These are phyloP conservation scores for Geotrichum fermentans DNA, from an alignment of 1,139 yeast species.

Conservation along the genomic window DNA sequence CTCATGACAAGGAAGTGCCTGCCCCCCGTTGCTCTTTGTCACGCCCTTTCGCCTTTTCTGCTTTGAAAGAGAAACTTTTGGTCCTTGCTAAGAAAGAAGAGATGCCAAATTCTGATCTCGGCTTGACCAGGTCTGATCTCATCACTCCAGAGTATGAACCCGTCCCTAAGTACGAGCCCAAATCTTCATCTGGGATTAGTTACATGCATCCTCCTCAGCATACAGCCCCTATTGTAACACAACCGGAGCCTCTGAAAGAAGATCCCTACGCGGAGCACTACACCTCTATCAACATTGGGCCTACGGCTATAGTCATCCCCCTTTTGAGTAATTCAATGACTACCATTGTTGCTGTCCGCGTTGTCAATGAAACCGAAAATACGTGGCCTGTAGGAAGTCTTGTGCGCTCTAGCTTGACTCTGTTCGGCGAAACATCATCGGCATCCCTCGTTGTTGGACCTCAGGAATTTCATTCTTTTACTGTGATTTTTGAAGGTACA, in stretches of 20 bases:
- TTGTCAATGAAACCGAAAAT: background rate
- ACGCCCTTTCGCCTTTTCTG: too few species aligned
- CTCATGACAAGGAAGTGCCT: background rate
- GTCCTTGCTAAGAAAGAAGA: too few species aligned
- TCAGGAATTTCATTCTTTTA: background rate
- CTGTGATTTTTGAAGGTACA: background rate
- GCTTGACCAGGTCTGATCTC: too few species aligned
- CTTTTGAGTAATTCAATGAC: too few species aligned
- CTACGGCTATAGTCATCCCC: background rate
- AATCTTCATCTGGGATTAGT: too few species aligned
- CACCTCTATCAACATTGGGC: background rate
- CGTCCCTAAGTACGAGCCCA: too few species aligned
- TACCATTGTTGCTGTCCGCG: background rate
- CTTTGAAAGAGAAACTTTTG: too few species aligned
- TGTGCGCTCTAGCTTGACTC: background rate
- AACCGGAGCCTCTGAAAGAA: too few species aligned
- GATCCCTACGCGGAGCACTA: background rate
- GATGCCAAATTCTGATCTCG: too few species aligned
- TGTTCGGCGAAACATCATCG: background rate
- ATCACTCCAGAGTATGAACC: too few species aligned
- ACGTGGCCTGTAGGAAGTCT: background rate
- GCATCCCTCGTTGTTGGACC: background rate
- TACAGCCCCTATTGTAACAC: too few species aligned
- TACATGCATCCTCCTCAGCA: too few species aligned
- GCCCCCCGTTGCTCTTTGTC: background rate